A percentile compares a stretch with the other conserved stretches of the same genome.
Evolutionary conservation across 2,329 filamentous ascomycete species (phyloP).

Genomic region (Tolypocladium capitatum): DNA sequence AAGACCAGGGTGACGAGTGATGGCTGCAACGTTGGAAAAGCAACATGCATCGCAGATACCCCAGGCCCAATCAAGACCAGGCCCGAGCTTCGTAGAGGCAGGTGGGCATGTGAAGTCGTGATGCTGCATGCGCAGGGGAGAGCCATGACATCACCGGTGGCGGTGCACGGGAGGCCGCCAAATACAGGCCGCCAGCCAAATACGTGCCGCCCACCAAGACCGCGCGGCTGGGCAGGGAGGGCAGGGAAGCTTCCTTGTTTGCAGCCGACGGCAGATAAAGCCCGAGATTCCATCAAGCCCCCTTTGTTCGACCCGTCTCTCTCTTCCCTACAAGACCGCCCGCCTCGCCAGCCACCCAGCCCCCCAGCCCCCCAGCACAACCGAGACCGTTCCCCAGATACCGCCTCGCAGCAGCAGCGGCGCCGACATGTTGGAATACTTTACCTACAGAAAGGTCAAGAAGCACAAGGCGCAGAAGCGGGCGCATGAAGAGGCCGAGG

Average conservation of each 20-base stretch:
- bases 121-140: too few species aligned
- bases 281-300: neutral
- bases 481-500: constrained; percentile 13
- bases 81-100: neutral
- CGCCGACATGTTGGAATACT: constrained; percentile 46
- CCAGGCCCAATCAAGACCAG: neutral
- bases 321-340: neutral
- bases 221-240: neutral
- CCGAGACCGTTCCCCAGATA: too few species aligned
- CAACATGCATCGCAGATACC: neutral
- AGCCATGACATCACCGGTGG: constrained; percentile 24
- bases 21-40: neutral
- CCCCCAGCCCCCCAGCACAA: neutral
- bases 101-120: neutral
- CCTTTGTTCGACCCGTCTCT: neutral
- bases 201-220: constrained; percentile 2
- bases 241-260: neutral
- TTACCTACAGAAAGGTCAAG: constrained; percentile 49
- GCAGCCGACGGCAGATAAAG: neutral
- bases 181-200: neutral
- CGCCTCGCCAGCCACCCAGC: neutral
- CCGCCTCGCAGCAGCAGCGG: neutral
- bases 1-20: constrained; percentile 1
- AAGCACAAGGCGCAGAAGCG: constrained; percentile 41
- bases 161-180: constrained; percentile 12